Evolutionary conservation across 495 filamentous ascomycete genomes (phyloP), one percentile per base, ranked within the genome.

Genomic region (Aspergillus homomorphus): DNA sequence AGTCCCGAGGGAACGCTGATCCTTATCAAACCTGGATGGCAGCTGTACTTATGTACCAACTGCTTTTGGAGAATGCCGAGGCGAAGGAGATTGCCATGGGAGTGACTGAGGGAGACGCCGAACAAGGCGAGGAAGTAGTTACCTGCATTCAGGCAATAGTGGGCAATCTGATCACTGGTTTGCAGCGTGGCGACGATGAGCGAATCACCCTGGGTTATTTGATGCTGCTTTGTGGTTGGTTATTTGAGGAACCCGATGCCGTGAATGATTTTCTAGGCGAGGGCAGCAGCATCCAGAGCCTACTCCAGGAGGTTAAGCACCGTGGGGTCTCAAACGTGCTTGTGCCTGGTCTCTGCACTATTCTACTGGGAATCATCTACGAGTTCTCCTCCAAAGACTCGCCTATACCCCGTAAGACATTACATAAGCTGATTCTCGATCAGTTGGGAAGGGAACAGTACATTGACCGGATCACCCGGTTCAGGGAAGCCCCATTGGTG

Each of bases 321-420:
- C 84, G 84, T 55, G 73, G 77, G 33, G 73, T 69, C 20, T 81
- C 82, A 16, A 80, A 81, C 42, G 74, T 78, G n/a, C 75, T 96
- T 45, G 79, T 91, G 20, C 87, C 89, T 60, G 94, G 94, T 1
- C 78, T 99, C 19, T 92, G 87, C 69, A 88, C 91, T 14, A 83
- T 90, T 62, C 74, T 98, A 3, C 77, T 96, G 4, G 95, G 92
- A 33, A 89, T 96, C 30, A 77, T 96, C 22, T 99, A 98, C 66
- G 94, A 99, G 66, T 99, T 98, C 63, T 97, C 92, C 19, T 96
- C 92, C 10, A 96, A 96, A 66, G 92, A 98, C 69, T 97, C 92
- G 0, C 92, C 95, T 5, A 85, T 98, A 55, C 84, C 93, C 10
- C 86, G 94, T 52, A 82, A 84, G 22, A 92, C 88, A 8, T 76